Base-by-base conservation (phyloP, 352 stramenopile genomes). In the Aphanomyces astaci region DNA sequence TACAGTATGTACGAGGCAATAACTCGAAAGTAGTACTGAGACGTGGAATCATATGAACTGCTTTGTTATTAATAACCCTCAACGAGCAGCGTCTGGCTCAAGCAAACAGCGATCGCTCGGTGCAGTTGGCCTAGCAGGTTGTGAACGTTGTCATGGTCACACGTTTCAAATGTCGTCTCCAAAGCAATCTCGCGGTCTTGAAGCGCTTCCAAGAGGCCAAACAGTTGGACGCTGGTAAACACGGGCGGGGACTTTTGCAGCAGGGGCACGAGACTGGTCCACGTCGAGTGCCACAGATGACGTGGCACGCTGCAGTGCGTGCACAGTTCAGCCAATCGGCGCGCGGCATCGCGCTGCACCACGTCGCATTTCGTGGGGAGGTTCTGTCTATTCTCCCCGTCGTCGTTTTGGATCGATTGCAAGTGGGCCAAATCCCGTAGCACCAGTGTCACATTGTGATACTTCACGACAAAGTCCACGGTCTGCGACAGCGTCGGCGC, bases 401-500 rank as follows among this genome's bases (percentile, higher is more conserved):
- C n/a, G n/a, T n/a, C n/a, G n/a, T n/a, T n/a, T n/a, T n/a, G n/a
- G n/a, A n/a, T n/a, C n/a, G n/a, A n/a, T 66, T 66, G 25, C 19
- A 66, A 27, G n/a, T 71, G 31, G 17, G 36, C 66, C n/a, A 77
- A 66, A 43, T 93, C 85, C 39, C 89, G 77, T 0, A 90, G 68
- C 48, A 92, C 79, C 22, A 93, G 64, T 43, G 77, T 70, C 15
- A 90, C 76, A 65, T 93, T 83, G 3, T 84, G 80, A 71, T 90
- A 93, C 36, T 73, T 75, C 17, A 89, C 73, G 3, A 90, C 63
- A 80, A 84, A 93, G 32, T 72, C 67, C 22, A 90, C 65, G 13
- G 27, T 59, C 17, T 19, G 51, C 7, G 51, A 59, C 55, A 77
- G 78, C 32, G 72, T 73, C 17, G 79, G 72, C 36, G 87, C 68